Evolutionary conservation across 352 stramenopile species (phyloP).

Genomic region (Pythium pyrilobum): DNA sequence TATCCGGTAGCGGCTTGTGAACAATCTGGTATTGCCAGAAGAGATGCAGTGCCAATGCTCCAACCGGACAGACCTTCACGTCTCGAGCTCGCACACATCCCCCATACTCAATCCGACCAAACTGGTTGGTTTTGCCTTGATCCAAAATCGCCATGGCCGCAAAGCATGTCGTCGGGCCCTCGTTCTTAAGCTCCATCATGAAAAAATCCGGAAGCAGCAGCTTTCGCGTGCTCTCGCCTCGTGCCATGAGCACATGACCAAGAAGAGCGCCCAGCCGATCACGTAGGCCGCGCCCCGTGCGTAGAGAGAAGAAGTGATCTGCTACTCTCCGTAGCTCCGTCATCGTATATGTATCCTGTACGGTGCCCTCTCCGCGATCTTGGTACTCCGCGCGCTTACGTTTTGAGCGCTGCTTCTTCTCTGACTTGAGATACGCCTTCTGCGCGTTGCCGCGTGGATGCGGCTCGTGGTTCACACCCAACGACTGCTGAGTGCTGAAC

Average conservation of each 20-base stretch:
- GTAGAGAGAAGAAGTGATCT: too few relatives aligned
- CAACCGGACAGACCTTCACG: conserved; percentile 1
- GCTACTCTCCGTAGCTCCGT: too few relatives aligned
- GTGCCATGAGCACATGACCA: not conserved
- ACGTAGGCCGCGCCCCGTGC: not conserved
- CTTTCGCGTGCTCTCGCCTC: not conserved
- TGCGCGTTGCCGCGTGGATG: not conserved
- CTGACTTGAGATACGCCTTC: not conserved
- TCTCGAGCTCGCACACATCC: not conserved
- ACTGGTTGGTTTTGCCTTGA: conserved; percentile 2
- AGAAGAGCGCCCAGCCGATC: not conserved
- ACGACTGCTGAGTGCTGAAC: not conserved
- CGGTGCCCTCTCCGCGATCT: not conserved
- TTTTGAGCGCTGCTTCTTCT: not conserved
- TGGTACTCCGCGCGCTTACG: not conserved
- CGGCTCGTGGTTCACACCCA: not conserved
- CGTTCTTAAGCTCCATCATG: not conserved
- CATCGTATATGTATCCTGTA: not conserved
- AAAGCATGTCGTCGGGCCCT: not conserved
- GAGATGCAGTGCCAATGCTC: not conserved
- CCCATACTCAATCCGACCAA: conserved; percentile 6
- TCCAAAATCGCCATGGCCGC: conserved; percentile 2
- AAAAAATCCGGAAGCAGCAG: conserved; percentile 5
- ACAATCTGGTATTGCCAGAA: too few relatives aligned
- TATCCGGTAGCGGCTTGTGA: too few relatives aligned